phyloP scores from a whole-genome alignment of 2,329 filamentous ascomycete genomes.

The Atkinsonella hypoxylon region DNA sequence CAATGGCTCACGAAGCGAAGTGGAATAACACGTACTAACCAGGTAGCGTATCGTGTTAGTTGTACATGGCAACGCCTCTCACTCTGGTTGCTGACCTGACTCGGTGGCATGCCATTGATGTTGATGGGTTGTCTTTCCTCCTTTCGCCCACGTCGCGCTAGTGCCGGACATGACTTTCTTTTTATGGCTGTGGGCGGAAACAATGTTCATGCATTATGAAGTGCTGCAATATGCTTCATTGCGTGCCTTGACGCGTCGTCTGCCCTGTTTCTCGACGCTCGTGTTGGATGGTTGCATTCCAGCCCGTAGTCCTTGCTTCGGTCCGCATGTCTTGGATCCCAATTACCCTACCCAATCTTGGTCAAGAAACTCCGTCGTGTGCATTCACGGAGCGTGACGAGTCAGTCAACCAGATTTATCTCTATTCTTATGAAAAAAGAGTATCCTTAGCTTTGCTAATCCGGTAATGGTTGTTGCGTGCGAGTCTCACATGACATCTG shows the following conservation, averaged over 20 bases:
- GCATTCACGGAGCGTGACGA: too few species aligned
- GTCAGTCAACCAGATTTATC: not conserved
- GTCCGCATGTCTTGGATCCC: not conserved
- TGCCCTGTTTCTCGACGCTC: not conserved
- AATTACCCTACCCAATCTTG: not conserved
- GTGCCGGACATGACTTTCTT: not conserved
- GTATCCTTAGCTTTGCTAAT: too few species aligned
- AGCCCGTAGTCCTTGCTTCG: not conserved
- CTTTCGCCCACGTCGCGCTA: not conserved
- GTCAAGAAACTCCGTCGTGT: not conserved
- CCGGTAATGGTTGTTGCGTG: too few species aligned
- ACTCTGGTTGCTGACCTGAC: not conserved
- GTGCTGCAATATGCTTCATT: not conserved
- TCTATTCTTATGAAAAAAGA: not conserved
- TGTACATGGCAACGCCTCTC: not conserved
- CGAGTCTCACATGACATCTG: too few species aligned
- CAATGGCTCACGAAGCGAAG: not conserved
- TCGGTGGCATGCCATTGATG: not conserved
- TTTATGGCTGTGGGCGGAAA: not conserved
- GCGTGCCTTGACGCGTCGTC: not conserved
- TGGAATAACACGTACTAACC: not conserved
- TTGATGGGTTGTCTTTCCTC: not conserved
- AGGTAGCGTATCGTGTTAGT: too few species aligned
- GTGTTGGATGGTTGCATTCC: constrained; percentile 1
- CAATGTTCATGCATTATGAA: not conserved